phyloP scores from a whole-genome alignment of 176 grass and related monocot species.

The Luzula sylvatica region DNA sequence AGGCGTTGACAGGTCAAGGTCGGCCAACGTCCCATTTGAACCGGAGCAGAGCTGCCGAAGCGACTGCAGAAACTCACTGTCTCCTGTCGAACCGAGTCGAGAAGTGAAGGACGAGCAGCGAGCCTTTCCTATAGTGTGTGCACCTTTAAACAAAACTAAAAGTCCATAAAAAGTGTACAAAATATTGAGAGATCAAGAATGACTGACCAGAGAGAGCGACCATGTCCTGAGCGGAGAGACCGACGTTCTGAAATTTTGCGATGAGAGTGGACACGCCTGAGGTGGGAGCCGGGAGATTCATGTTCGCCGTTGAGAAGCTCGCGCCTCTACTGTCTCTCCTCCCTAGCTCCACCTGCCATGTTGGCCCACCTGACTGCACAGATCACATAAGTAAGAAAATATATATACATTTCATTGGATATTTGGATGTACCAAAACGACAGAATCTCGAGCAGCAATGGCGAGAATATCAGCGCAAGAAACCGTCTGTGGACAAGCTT shows the following conservation, averaged over 20 bases:
- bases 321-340: constrained; percentile 56
- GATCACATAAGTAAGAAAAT: too few relatives aligned
- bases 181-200: background rate
- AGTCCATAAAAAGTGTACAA: too few relatives aligned
- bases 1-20: constrained; percentile 69
- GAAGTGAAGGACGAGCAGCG: constrained; percentile 75
- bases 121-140: constrained; percentile 82
- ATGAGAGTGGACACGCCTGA: constrained; percentile 62
- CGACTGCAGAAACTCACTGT: constrained; percentile 47
- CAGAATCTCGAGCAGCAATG: constrained; percentile 70
- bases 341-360: constrained; percentile 61
- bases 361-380: constrained; percentile 77
- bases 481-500: constrained; percentile 49
- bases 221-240: constrained; percentile 69
- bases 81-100: constrained; percentile 20
- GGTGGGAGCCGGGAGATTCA: constrained; percentile 58
- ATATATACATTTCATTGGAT: background rate
- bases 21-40: constrained; percentile 49
- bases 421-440: constrained; percentile 30
- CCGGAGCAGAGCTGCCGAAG: constrained; percentile 67
- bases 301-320: constrained; percentile 45
- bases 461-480: constrained; percentile 82
- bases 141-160: constrained; percentile 23
- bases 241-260: constrained; percentile 61
- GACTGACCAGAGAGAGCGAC: constrained; percentile 57